Percentiles rank a stretch among this genome's conserved stretches.
These are phyloP conservation scores for Orobanche coerulescens DNA, from an alignment of 257 asterid species.

Conservation along the genomic window DNA sequence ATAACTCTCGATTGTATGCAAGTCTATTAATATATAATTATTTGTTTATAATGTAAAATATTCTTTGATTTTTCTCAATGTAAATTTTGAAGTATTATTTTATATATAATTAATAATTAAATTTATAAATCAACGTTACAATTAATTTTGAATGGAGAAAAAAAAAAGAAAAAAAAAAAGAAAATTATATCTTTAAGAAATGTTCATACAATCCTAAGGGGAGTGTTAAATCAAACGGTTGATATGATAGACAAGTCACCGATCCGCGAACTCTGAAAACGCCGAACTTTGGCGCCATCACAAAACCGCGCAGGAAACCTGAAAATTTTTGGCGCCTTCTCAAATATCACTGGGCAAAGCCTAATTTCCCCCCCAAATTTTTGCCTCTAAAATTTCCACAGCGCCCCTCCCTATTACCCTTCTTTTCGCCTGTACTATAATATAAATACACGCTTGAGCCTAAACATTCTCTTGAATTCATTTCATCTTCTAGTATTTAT, in stretches of 20 bases:
- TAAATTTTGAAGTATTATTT: too few relatives aligned
- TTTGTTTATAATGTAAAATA: too few relatives aligned
- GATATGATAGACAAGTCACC: neutral
- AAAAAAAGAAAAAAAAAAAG: too few relatives aligned
- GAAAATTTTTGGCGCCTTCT: constrained; percentile 25
- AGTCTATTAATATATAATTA: too few relatives aligned
- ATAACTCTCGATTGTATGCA: too few relatives aligned
- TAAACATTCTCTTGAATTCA: neutral
- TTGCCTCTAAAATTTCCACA: neutral
- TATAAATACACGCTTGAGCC: constrained; percentile 15
- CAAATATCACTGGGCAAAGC: neutral
- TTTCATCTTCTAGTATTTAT: neutral
- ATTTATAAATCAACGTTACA: too few relatives aligned
- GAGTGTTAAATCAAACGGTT: constrained; percentile 19
- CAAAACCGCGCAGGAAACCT: constrained; percentile 4
- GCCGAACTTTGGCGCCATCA: neutral
- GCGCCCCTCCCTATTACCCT: constrained; percentile 7
- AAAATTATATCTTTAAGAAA: too few relatives aligned
- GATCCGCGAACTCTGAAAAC: neutral
- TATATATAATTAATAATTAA: too few relatives aligned
- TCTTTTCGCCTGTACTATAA: neutral
- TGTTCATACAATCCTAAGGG: too few relatives aligned
- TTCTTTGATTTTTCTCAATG: too few relatives aligned
- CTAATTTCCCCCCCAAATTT: constrained; percentile 19
- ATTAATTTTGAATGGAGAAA: too few relatives aligned